Evolutionary conservation across 768 basidiomycete species (phyloP).

Genomic region (Mycena pura): DNA sequence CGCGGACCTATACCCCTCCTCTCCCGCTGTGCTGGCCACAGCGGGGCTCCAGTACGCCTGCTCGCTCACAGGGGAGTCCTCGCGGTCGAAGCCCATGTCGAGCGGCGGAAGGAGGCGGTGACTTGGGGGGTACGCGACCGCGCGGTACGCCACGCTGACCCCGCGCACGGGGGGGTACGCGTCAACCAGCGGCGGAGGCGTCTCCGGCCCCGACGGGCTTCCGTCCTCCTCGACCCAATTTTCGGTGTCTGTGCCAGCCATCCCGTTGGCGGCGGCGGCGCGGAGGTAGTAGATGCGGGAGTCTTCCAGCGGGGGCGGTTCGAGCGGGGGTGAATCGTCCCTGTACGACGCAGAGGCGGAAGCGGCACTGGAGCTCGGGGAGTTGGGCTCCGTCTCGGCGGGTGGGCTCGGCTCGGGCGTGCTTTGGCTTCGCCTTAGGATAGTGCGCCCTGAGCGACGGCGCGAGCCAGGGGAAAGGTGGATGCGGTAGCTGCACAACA

Average conservation of each 20-base stretch:
- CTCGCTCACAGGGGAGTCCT: neutral
- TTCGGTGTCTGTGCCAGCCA: too few species aligned
- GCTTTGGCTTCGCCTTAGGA: slow-evolving; percentile 9
- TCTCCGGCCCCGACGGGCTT: neutral
- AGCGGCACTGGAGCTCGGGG: neutral
- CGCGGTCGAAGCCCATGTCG: neutral
- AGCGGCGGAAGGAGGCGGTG: slow-evolving; percentile 7
- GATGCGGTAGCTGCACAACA: slow-evolving; percentile 19
- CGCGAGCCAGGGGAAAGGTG: slow-evolving; percentile 20
- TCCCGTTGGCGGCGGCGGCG: neutral
- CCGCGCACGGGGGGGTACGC: neutral
- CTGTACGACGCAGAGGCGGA: neutral
- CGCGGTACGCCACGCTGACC: neutral
- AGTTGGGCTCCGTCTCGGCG: neutral
- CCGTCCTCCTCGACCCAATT: neutral
- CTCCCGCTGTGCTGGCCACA: too few species aligned
- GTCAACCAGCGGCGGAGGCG: slow-evolving; percentile 13
- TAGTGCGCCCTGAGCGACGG: slow-evolving; percentile 7
- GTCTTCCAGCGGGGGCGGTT: slow-evolving; percentile 17
- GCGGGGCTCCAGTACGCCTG: neutral
- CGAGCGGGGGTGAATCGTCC: slow-evolving; percentile 4
- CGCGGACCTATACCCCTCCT: too few species aligned
- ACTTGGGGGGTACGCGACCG: neutral
- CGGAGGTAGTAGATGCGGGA: slow-evolving; percentile 7
- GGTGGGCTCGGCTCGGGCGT: slow-evolving; percentile 3